A percentile compares a stretch with the other conserved stretches of the same genome.
Conservation (phyloP, 441 rosid species). For the Isatis lusitanica region DNA sequence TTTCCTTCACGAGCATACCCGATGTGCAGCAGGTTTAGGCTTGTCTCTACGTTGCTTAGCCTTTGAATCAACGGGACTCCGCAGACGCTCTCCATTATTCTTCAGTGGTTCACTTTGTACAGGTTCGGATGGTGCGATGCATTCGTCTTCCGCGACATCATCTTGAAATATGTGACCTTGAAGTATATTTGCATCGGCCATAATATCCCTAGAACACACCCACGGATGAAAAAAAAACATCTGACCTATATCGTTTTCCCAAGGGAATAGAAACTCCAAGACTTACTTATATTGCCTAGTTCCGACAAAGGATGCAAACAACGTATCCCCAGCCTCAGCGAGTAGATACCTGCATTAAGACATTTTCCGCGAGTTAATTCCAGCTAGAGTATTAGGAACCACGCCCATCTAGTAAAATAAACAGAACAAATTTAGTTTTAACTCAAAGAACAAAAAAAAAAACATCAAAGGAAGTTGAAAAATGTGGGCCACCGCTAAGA, state of each 20-base stretch:
- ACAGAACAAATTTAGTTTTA: neutral
- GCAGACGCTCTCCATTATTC: constrained; percentile 47
- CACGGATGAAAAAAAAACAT: constrained; percentile 10
- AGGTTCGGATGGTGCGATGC: constrained; percentile 46
- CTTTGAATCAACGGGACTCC: constrained; percentile 53
- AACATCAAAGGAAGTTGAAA: neutral
- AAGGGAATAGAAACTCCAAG: constrained; percentile 1
- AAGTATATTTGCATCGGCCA: constrained; percentile 93
- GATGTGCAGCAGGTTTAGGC: constrained; percentile 95
- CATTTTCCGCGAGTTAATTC: neutral
- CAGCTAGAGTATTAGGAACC: constrained; percentile 7
- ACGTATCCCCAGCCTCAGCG: constrained; percentile 95
- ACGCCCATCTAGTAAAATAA: neutral
- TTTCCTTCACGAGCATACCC: constrained; percentile 50
- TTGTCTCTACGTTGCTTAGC: constrained; percentile 54
- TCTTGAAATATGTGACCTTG: constrained; percentile 97
- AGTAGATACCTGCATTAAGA: constrained; percentile 62
- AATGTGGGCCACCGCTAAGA: neutral
- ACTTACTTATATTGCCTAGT: constrained; percentile 95
- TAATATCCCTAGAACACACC: constrained; percentile 66
- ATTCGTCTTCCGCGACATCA: constrained; percentile 56
- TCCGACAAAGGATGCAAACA: constrained; percentile 95
- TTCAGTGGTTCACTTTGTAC: constrained; percentile 44
- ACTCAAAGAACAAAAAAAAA: too few relatives aligned
- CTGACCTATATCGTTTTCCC: constrained; percentile 1